phyloP scores from a whole-genome alignment of 805 yeast genomes.

The Wickerhamomyces xylosicus region DNA sequence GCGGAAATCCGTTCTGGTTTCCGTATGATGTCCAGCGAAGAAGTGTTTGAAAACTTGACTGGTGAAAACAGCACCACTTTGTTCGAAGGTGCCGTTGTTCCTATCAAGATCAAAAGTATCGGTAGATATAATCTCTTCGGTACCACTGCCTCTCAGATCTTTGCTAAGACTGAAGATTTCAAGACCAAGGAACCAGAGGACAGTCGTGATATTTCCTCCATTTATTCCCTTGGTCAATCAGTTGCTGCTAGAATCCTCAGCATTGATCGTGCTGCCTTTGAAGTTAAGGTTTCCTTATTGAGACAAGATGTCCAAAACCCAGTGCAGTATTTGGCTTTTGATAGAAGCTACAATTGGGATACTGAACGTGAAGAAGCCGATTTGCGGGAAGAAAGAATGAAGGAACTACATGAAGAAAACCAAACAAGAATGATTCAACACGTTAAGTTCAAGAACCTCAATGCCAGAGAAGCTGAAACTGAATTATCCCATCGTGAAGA shows the following conservation, averaged over 20 bases:
- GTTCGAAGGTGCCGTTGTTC: conserved; percentile 58
- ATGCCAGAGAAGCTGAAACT: conserved; percentile 83
- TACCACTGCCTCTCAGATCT: conserved; percentile 50
- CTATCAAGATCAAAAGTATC: conserved; percentile 64
- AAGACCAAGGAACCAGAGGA: conserved; percentile 29
- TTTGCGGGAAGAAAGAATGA: conserved; percentile 41
- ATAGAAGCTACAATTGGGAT: conserved; percentile 69
- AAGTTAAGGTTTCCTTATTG: conserved; percentile 63
- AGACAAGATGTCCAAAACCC: conserved; percentile 52
- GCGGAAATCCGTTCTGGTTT: conserved; percentile 75
- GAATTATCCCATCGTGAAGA: conserved; percentile 78
- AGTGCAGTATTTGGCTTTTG: conserved; percentile 21
- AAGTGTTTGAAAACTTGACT: conserved; percentile 80
- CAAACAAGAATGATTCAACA: conserved; percentile 79
- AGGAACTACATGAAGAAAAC: conserved; percentile 56
- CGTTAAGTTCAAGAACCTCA: conserved; percentile 80
- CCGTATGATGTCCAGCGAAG: conserved; percentile 52
- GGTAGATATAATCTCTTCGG: conserved; percentile 33
- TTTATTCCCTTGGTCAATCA: conserved; percentile 61
- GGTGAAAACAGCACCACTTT: conserved; percentile 73
- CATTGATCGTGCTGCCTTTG: conserved; percentile 65
- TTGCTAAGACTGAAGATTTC: conserved; percentile 38
- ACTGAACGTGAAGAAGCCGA: conserved; percentile 64
- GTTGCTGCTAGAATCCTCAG: conserved; percentile 70
- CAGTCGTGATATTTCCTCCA: conserved; percentile 27